Base-by-base conservation (phyloP, 1,284 basidiomycete genomes). In the Trametes versicolor region DNA sequence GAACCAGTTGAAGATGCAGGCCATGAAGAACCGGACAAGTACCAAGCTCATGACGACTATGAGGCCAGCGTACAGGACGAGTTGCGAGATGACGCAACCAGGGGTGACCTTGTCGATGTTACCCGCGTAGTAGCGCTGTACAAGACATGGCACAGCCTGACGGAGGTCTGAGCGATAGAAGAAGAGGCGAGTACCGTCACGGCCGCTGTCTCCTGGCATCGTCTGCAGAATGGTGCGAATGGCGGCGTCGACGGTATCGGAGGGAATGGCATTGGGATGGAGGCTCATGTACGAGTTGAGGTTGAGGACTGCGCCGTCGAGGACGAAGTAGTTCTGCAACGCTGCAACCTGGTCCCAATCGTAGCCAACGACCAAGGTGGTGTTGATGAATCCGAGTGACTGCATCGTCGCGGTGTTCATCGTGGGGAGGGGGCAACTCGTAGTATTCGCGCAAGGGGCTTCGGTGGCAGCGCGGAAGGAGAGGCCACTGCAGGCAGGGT, bases 61-160 rank as follows among this genome's bases (percentile, higher is more conserved):
- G 57, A 99, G 86, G 61, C 96, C 96, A 34, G 90, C 83, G 78
- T 99, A 99, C 58, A 99, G 90, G 76, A 99, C 89, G 39, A 99
- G 84, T 54, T 90, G 85, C 19, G 96, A 93, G 55, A 96, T 90
- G 78, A 98, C 97, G 79, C 98, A 99, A 15, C 96, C 98, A 1
- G 98, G 95, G 0, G 96, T 93, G 75, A 98, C 85, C 80, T 98
- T 98, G 84, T 98, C 97, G 69, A 99, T 98, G 75, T 93, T 92
- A 17, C 98, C 98, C 0, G 97, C 97, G 59, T 88, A 87, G 77
- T 97, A 98, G 8, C 97, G 89, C 73, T 94, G 82, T 54, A 86
- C 84, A 68, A 99, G 81, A 80, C 98, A 98, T 34, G 88, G 83
- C 25, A 96, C 83, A 37, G 94, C 87, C 23, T 84, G 79, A 69